Base-by-base conservation (phyloP, 345 rosid genomes). In the Citrus mangshanensis region DNA sequence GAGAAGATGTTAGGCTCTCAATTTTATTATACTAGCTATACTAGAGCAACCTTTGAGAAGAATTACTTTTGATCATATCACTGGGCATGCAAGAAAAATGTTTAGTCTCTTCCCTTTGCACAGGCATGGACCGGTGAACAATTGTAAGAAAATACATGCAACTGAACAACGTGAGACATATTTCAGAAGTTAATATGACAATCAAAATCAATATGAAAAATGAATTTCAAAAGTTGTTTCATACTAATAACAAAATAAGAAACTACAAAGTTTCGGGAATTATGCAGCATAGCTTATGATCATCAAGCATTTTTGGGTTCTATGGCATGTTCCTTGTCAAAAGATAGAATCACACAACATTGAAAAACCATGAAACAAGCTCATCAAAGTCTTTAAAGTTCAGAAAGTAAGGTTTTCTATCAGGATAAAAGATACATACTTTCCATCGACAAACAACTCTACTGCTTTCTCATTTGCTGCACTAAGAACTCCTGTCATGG, bases 401-500 rank as follows among this genome's bases (percentile, higher is more conserved):
- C 46, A 49, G 30, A 68, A 35, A 75, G 59, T 18, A 54, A 38
- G 21, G 75, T 60, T 24, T 68, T 42, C 42, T 58, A 38, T 32
- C 78, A 81, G 38, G 30, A 77, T 9, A 70, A 12, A 35, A 58
- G 34, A 28, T 40, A 70, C 90, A 9, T 93, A 96, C 99, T 89
- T 86, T 81, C 93, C 98, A 82, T 89, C 79, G 1, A 96, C 89
- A 85, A 93, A 93, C 92, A 91, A 81, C 85, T 91, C 94, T 5
- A 91, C 98, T 0, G 95, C 98, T 86, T 87, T 89, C 86, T 93
- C 98, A 12, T 93, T 91, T 73, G 98, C 98, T n/a, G 98, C 98
- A 40, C 99, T 93, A 72, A 96, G 97, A 77, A 96, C 99, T 86
- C 99, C 99, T 1, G 98, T 96, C 99, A 96, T 96, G 63, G 99